phyloP scores from a whole-genome alignment of 2,329 filamentous ascomycete genomes.

The Mariannaea sp. region DNA sequence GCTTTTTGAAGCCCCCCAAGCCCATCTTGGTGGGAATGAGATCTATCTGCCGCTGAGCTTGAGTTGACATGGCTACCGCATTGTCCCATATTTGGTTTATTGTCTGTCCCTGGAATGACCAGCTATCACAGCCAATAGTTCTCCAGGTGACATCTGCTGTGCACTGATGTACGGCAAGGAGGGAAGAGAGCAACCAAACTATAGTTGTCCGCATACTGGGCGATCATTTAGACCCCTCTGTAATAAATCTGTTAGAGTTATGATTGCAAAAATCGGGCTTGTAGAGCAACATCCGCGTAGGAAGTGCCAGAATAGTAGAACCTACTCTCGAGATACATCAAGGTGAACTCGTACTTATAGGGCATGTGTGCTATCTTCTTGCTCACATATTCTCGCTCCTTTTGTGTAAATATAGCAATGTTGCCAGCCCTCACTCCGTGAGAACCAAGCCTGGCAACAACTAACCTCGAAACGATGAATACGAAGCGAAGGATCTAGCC shows the following conservation, averaged over 20 bases:
- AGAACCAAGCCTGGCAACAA: not conserved
- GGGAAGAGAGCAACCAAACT: not conserved
- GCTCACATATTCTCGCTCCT: not conserved
- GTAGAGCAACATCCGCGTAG: not conserved
- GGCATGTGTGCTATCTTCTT: not conserved
- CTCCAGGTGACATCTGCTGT: conserved; percentile 4
- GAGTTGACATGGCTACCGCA: not conserved
- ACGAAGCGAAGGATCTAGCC: not conserved
- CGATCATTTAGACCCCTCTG: not conserved
- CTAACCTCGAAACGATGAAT: not conserved
- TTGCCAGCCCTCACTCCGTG: not conserved
- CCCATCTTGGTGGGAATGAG: not conserved
- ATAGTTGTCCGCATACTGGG: conserved; percentile 9
- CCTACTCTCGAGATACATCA: not conserved
- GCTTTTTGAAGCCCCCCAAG: not conserved
- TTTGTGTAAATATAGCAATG: not conserved
- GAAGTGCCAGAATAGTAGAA: not conserved
- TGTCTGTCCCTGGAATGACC: conserved; percentile 2
- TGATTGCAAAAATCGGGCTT: not conserved
- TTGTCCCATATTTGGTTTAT: conserved; percentile 12
- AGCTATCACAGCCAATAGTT: conserved; percentile 6
- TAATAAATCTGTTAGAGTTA: not conserved
- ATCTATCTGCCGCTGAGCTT: conserved; percentile 14
- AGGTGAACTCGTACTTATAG: conserved; percentile 9
- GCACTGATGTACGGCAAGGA: conserved; percentile 4